A percentile compares a stretch with the other conserved stretches of the same genome.
phyloP scores from a whole-genome alignment of 352 stramenopile species.

The Hyaloperonospora brassicae region DNA sequence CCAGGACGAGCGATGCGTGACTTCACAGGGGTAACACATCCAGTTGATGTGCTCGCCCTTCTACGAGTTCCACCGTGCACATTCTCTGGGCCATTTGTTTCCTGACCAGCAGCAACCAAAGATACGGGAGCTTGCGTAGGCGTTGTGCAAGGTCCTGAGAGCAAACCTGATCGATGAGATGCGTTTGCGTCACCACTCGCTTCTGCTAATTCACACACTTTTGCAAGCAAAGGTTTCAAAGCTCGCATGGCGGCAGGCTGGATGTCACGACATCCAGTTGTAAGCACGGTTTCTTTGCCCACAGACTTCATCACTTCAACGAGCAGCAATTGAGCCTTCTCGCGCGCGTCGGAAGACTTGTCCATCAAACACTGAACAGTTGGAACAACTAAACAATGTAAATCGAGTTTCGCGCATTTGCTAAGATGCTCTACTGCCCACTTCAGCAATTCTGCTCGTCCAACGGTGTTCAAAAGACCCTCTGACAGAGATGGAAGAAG shows the following conservation, averaged over 20 bases:
- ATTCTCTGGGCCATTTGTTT: conserved; percentile 7
- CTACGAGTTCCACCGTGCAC: conserved; percentile 15
- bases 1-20: conserved; percentile 29
- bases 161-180: conserved; percentile 3
- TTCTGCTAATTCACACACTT: conserved; percentile 47
- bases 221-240: conserved; percentile 78
- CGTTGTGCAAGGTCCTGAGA: conserved; percentile 5
- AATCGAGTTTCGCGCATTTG: conserved; percentile 58
- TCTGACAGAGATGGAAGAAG: conserved; percentile 60
- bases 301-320: conserved; percentile 78
- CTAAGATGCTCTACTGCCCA: conserved; percentile 67
- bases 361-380: conserved; percentile 80
- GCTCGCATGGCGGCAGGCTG: conserved; percentile 82
- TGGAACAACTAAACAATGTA: conserved; percentile 52
- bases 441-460: conserved; percentile 61
- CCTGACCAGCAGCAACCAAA: conserved; percentile 9
- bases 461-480: conserved; percentile 66
- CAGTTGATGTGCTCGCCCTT: conserved; percentile 21
- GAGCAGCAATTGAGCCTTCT: conserved; percentile 73
- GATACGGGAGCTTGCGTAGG: conserved; percentile 7
- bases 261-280: conserved; percentile 66
- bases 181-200: conserved; percentile 10
- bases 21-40: conserved; percentile 22
- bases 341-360: conserved; percentile 73
- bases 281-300: conserved; percentile 63